phyloP scores from a whole-genome alignment of 352 stramenopile species.

The Globisporangium lucens region DNA sequence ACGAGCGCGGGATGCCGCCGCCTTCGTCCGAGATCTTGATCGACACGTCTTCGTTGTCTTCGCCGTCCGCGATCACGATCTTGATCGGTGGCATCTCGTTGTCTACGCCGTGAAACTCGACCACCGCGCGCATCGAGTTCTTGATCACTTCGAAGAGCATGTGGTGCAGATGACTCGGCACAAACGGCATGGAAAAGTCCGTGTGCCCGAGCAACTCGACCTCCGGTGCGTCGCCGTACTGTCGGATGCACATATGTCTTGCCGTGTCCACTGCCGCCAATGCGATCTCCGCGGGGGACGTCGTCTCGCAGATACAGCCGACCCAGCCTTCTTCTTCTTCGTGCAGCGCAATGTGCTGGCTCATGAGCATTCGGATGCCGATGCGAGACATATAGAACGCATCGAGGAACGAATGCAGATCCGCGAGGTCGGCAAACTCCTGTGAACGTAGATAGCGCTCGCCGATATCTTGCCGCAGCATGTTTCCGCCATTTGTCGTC shows the following conservation, averaged over 20 bases:
- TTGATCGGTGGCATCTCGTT: slow-evolving; percentile 98
- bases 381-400: slow-evolving; percentile 99
- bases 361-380: slow-evolving; percentile 99
- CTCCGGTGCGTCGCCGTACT: slow-evolving; percentile 98
- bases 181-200: slow-evolving; percentile 99
- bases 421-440: slow-evolving; percentile 88
- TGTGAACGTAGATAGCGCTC: slow-evolving; percentile 72
- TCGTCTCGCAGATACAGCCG: slow-evolving; percentile 95
- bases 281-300: slow-evolving; percentile 95
- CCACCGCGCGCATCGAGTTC: slow-evolving; percentile 85
- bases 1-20: slow-evolving; percentile 97
- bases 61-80: slow-evolving; percentile 99
- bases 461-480: slow-evolving; percentile 47
- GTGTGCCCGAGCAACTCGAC: slow-evolving; percentile 97
- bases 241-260: slow-evolving; percentile 97
- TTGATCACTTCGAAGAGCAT: slow-evolving; percentile 99
- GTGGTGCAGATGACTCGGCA: slow-evolving; percentile 95
- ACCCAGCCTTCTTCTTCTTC: slow-evolving; percentile 87
- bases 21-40: slow-evolving; percentile 99
- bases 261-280: slow-evolving; percentile 97
- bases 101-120: slow-evolving; percentile 97
- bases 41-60: slow-evolving; percentile 99
- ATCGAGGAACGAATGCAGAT: slow-evolving; percentile 98
- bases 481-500: slow-evolving; percentile 18
- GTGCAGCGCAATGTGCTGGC: slow-evolving; percentile 97